phyloP scores from a whole-genome alignment of 805 yeast genomes.

The Yamadazyma phyllophila region DNA sequence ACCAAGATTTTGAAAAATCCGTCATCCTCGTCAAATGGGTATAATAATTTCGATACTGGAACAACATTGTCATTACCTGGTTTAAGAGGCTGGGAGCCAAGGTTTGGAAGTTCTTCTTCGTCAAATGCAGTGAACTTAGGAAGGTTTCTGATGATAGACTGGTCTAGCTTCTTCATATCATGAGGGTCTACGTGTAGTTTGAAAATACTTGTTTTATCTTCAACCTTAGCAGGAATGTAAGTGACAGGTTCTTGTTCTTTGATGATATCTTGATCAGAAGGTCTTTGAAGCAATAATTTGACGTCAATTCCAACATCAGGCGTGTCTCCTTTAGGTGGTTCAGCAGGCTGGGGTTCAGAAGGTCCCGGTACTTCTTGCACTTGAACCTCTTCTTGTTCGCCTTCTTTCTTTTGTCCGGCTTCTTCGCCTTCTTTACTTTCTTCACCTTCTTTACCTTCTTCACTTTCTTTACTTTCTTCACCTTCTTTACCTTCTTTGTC shows the following conservation, averaged over 20 bases:
- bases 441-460: constrained; percentile 1
- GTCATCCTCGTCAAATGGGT: constrained; percentile 63
- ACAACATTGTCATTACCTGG: constrained; percentile 37
- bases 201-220: constrained; percentile 35
- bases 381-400: constrained; percentile 12
- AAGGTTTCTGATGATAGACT: constrained; percentile 45
- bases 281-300: constrained; percentile 19
- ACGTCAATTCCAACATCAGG: constrained; percentile 28
- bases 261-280: constrained; percentile 20
- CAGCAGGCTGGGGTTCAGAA: constrained; percentile 1
- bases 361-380: neutral
- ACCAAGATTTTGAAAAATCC: constrained; percentile 59
- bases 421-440: constrained; percentile 4
- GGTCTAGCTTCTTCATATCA: constrained; percentile 45
- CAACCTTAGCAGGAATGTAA: constrained; percentile 5
- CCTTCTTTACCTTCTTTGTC: neutral
- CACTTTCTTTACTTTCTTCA: constrained; percentile 3
- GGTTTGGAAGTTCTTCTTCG: constrained; percentile 23
- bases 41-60: constrained; percentile 64
- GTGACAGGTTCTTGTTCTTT: neutral
- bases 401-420: constrained; percentile 7
- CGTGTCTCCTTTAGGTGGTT: neutral
- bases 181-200: constrained; percentile 43
- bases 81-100: constrained; percentile 19
- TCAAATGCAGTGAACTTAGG: constrained; percentile 50